Evolutionary conservation across 192 early-diverging fungal genomes (phyloP), one percentile per base, ranked within the genome.

Genomic region (Rhizophagus sp.): DNA sequence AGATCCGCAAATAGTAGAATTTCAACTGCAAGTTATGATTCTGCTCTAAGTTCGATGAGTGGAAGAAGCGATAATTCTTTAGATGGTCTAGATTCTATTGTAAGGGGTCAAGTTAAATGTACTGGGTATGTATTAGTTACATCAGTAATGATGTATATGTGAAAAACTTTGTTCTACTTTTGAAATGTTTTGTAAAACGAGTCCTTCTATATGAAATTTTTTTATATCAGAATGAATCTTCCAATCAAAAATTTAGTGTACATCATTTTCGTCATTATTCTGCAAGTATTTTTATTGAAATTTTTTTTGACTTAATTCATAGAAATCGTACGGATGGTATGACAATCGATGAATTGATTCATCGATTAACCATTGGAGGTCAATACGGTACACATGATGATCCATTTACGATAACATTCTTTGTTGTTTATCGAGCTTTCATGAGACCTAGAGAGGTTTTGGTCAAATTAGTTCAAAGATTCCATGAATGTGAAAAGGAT

Each of bases 401-500:
- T 74, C 73, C 73, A 34, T 74, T 74, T 61, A 62, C 33, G 4
- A 74, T 74, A 33, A 74, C 73, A 6, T 74, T 74, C 33, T 74
- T 74, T 34, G 25, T 27, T 15, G 24, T 74, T 57, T 74, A 74
- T 57, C 47, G 73, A 52, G 15, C 49, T 5, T 74, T 74, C 33
- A 74, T 74, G 73, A 74, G 33, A 74, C 73, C 73, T 61, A 25
- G 73, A 57, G 73, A 74, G 15, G 73, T 74, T 50, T 39, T 74
- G 10, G n/a, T 34, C 19, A 74, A 61, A 19, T 74, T 74, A 19
- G 61, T 61, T 5, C n/a, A 74, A 57, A 74, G 68, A 41, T 70
- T 70, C 24, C 11, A 30, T 19, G 52, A 74, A 33, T 61, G 73
- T 57, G 49, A 62, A 52, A 49, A 52, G 30, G 50, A 50, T 57